Evolutionary conservation across 2,329 filamentous ascomycete genomes (phyloP), one percentile per base, ranked within the genome.

Genomic region (Colletotrichum sp.): DNA sequence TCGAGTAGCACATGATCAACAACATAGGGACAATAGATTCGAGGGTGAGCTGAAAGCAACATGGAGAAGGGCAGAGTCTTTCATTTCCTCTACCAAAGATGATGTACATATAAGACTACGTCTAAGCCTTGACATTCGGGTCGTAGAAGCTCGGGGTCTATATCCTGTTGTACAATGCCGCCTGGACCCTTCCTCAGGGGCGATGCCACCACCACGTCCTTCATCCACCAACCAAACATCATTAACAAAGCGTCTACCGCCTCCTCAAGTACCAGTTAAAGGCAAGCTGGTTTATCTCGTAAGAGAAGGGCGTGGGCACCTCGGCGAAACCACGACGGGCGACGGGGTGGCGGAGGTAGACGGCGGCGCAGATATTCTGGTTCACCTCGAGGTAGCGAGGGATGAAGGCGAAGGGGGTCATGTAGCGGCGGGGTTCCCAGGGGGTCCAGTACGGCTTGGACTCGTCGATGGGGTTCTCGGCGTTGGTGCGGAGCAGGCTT

Each of bases 321-420:
- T 96, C 97, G 6, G 94, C 93, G 79, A 92, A 81, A 13, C 96
- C 96, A 4, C 93, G 93, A 76, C 96, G 90, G 30, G 95, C 97
- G 59, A 99, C 96, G 0, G 97, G 97, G 87, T 99, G 96, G 74
- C 97, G 91, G 77, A 99, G 87, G 85, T 99, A 99, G 55, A 99
- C 96, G 13, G 97, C 97, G 2, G 96, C 94, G 86, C 97, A 99
- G 81, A 99, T 94, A 82, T 96, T 98, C 85, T 98, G 97, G 89
- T 99, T 98, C 80, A 99, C 97, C 87, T 99, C 98, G 76, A 99
- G 91, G 85, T 99, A 99, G 70, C 95, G 90, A 13, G 97, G 97
- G 79, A 99, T 96, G 85, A 98, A 98, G 28, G 96, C 96, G 85
- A 99, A 99, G 1, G 96, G 93, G 68, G 92, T 90, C 95, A 99